Evolutionary conservation across 2,329 filamentous ascomycete species (phyloP).

Genomic region (Biscogniauxia mediterranea): DNA sequence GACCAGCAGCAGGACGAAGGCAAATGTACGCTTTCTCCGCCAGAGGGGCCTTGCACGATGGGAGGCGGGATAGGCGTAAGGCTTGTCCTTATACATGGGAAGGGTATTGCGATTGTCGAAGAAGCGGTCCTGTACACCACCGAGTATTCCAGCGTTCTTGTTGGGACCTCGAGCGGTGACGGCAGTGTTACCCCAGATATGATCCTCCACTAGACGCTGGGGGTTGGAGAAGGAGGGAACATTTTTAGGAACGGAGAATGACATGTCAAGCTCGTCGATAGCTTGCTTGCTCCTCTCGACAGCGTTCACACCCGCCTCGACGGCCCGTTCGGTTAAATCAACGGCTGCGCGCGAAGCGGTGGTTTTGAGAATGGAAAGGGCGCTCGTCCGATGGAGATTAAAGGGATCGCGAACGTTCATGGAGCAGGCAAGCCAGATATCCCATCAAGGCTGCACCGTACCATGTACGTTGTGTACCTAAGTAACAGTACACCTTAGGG

Average conservation of each 20-base stretch:
- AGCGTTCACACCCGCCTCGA: conserved; percentile 48
- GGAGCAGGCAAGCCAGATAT: conserved; percentile 17
- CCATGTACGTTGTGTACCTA: not conserved
- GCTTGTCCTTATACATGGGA: conserved; percentile 99
- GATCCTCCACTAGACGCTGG: conserved; percentile 64
- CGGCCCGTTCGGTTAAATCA: conserved; percentile 46
- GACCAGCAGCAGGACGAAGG: conserved; percentile 54
- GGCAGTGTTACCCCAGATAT: conserved; percentile 58
- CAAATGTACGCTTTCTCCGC: conserved; percentile 60
- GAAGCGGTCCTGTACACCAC: conserved; percentile 60
- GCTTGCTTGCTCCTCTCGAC: conserved; percentile 42
- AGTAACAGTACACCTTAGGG: not conserved
- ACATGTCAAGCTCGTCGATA: conserved; percentile 48
- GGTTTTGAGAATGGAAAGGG: conserved; percentile 44
- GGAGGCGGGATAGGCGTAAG: conserved; percentile 68
- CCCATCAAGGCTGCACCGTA: not conserved
- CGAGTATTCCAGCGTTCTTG: conserved; percentile 39
- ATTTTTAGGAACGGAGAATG: conserved; percentile 67
- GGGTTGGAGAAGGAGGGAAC: conserved; percentile 67
- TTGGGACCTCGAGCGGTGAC: conserved; percentile 39
- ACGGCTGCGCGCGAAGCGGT: conserved; percentile 46
- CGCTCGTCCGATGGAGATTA: conserved; percentile 38
- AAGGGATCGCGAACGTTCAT: conserved; percentile 48
- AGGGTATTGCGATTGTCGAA: conserved; percentile 62
- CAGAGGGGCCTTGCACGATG: conserved; percentile 58